Conservation (phyloP, 2,329 filamentous ascomycete genomes). For the Capronia epimyces region DNA sequence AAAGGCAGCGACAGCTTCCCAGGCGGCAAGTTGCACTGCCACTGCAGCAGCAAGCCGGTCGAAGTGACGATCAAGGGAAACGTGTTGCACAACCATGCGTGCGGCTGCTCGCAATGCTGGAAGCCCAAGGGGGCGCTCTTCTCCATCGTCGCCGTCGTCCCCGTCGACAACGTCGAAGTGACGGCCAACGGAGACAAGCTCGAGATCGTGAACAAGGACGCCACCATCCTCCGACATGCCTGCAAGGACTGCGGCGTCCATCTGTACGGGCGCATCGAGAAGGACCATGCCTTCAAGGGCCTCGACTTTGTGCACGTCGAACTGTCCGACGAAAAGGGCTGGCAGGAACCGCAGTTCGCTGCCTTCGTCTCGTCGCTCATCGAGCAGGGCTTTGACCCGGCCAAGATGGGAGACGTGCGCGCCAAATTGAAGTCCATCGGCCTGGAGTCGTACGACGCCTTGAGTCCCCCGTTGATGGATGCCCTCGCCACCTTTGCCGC, state of each 20-base stretch:
- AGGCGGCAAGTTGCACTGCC: conserved; percentile 59
- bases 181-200: conserved; percentile 57
- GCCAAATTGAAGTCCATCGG: conserved; percentile 50
- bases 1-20: conserved; percentile 52
- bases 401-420: conserved; percentile 52
- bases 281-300: conserved; percentile 61
- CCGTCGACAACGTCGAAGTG: conserved; percentile 51
- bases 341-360: conserved; percentile 67
- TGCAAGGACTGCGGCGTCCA: conserved; percentile 59
- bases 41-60: conserved; percentile 53
- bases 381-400: conserved; percentile 59
- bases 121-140: conserved; percentile 61
- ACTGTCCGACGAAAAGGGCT: conserved; percentile 55
- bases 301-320: conserved; percentile 65
- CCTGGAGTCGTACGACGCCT: conserved; percentile 57
- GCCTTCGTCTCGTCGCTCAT: conserved; percentile 64
- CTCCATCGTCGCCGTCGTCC: conserved; percentile 58
- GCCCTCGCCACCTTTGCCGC: conserved; percentile 52
- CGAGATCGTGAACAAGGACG: conserved; percentile 50
- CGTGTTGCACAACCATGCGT: conserved; percentile 64
- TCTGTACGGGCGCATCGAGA: conserved; percentile 60
- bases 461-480: conserved; percentile 61
- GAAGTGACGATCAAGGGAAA: conserved; percentile 55
- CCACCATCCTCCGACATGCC: conserved; percentile 56
- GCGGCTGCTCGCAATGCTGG: conserved; percentile 69